These are phyloP conservation scores for Phoma sp. DNA, from an alignment of 2,329 filamentous ascomycete genomes.

Conservation along the genomic window DNA sequence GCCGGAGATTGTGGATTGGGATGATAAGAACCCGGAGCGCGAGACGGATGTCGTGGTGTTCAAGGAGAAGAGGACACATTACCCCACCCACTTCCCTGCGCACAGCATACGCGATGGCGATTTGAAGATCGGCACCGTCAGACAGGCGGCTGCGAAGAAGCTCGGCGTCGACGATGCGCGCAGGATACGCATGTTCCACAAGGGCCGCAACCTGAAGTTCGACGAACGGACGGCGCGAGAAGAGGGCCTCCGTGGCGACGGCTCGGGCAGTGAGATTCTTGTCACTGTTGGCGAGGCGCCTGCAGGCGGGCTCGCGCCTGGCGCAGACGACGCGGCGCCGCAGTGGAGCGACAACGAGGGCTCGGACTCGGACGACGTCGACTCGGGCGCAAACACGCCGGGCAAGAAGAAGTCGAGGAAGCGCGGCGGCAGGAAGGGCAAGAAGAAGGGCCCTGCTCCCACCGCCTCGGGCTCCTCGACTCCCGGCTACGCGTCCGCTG, in stretches of 20 bases:
- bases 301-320: constrained; percentile 49
- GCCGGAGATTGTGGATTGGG: constrained; percentile 48
- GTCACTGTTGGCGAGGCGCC: constrained; percentile 62
- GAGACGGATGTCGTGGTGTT: constrained; percentile 74
- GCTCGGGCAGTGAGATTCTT: constrained; percentile 64
- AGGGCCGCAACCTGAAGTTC: constrained; percentile 73
- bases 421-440: constrained; percentile 50
- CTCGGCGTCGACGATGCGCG: constrained; percentile 65
- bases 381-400: constrained; percentile 33
- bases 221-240: constrained; percentile 62
- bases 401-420: constrained; percentile 45
- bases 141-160: constrained; percentile 70
- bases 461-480: constrained; percentile 48
- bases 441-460: constrained; percentile 53
- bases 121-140: constrained; percentile 69
- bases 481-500: constrained; percentile 44
- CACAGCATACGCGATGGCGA: constrained; percentile 78
- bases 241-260: constrained; percentile 64
- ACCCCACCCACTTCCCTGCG: constrained; percentile 74
- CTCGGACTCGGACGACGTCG: constrained; percentile 47
- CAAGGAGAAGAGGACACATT: constrained; percentile 69
- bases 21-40: constrained; percentile 51
- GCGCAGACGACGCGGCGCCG: constrained; percentile 42
- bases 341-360: constrained; percentile 45
- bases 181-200: constrained; percentile 73